Base-by-base conservation (phyloP, 352 stramenopile species). In the Globisporangium middletonii region DNA sequence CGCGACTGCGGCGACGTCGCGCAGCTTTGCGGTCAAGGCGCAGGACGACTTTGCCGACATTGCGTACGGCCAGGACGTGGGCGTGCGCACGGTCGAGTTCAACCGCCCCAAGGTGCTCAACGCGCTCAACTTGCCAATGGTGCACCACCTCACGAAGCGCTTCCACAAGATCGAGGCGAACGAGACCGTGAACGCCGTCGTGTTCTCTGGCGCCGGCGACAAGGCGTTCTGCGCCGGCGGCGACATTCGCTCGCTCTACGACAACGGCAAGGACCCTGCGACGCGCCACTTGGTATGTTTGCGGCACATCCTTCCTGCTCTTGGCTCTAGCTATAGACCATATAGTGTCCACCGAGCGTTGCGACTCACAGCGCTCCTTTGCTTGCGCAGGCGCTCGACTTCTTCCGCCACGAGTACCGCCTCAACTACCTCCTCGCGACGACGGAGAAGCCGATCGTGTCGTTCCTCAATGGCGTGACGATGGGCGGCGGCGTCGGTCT, bases 401-500 rank as follows among this genome's bases (percentile, higher is more conserved):
- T 98, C 64, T 99, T 99, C 75, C 83, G 82, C 58, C 77, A 98
- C 62, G 96, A 99, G 69, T 99, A 98, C 70, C 72, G 86, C 56
- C 73, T 99, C 23, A 98, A 98, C 72, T 90, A 94, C 67, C 73
- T 95, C 46, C 81, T 91, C 60, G 79, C 70, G 63, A 92, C 83
- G 38, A 92, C 81, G 26, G 80, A 91, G 71, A 90, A 86, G 63
- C 83, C 83, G 38, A 83, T 94, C 49, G 80, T 99, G 9, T 97
- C 92, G 45, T 83, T 99, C 59, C 95, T 97, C 71, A 97, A 99
- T 75, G 97, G 97, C 52, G 89, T 99, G 47, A 98, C 98, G 46
- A 99, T 99, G 97, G 97, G 97, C 60, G 97, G 97, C 56, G 97
- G 97, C 59, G 96, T 98, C 37, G 97, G 97, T 0, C 69, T 99